Evolutionary conservation across 108 stramenopile genomes (phyloP).

Genomic region (Epithemia pelagica): DNA sequence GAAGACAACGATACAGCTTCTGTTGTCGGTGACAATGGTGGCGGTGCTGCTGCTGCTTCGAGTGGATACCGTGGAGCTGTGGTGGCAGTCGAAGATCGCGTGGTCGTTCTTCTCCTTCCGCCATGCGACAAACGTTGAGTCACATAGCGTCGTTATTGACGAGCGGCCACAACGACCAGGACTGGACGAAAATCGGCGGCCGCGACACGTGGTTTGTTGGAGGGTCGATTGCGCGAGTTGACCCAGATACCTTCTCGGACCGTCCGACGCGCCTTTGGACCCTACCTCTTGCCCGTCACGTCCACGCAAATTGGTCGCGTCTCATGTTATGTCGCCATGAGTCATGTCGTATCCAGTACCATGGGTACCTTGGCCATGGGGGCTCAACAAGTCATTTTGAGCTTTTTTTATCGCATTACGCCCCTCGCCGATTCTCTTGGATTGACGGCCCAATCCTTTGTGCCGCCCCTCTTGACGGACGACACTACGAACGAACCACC

Average conservation of each 20-base stretch:
- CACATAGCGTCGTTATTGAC: too few species aligned
- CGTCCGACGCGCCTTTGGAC: constrained; percentile 38
- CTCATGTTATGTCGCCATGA: constrained; percentile 76
- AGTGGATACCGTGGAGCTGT: too few species aligned
- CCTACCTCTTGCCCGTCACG: constrained; percentile 74
- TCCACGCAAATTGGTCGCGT: constrained; percentile 70
- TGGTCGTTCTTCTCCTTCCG: too few species aligned
- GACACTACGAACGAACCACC: constrained; percentile 23
- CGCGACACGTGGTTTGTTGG: constrained; percentile 30
- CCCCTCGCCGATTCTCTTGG: constrained; percentile 72
- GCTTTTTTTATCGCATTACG: constrained; percentile 66
- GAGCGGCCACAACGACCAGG: too few species aligned
- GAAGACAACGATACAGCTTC: too few species aligned
- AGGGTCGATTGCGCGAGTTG: constrained; percentile 30
- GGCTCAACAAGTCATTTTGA: constrained; percentile 70
- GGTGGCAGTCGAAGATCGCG: too few species aligned
- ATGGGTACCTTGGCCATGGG: constrained; percentile 74
- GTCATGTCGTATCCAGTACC: constrained; percentile 63
- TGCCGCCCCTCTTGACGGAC: constrained; percentile 42
- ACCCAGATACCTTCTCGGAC: constrained; percentile 28
- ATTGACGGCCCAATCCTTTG: constrained; percentile 73
- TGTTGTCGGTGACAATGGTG: too few species aligned
- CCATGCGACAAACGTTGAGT: too few species aligned
- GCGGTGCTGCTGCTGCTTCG: too few species aligned
- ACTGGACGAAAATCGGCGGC: neutral